These are phyloP conservation scores for Ophiocordyceps camponoti-leonardi DNA, from an alignment of 2,329 filamentous ascomycete genomes.

Conservation along the genomic window DNA sequence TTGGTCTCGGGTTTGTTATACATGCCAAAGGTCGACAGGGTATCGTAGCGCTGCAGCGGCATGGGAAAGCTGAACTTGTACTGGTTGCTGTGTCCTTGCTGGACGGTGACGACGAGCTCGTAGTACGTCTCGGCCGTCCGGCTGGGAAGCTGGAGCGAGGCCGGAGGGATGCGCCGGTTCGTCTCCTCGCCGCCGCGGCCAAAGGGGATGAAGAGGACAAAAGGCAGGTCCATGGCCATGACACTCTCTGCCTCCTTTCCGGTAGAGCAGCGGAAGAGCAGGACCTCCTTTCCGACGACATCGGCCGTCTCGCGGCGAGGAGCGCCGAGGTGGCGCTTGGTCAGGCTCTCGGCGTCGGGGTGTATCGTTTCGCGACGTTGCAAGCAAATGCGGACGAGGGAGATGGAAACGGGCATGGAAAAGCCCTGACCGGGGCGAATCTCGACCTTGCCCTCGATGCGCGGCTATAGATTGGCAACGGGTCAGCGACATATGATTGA, in stretches of 20 bases:
- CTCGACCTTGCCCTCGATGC: constrained; percentile 95
- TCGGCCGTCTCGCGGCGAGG: constrained; percentile 83
- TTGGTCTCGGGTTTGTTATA: constrained; percentile 91
- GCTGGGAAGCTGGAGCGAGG: constrained; percentile 76
- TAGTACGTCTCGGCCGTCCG: constrained; percentile 95
- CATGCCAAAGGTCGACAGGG: constrained; percentile 96
- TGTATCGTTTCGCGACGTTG: constrained; percentile 93
- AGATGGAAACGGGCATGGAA: constrained; percentile 78
- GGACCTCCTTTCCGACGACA: constrained; percentile 87
- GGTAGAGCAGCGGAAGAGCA: constrained; percentile 72
- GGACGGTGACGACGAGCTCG: constrained; percentile 88
- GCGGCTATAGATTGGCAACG: constrained; percentile 43
- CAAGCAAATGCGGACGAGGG: constrained; percentile 83
- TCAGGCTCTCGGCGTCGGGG: constrained; percentile 82
- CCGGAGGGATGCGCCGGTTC: constrained; percentile 77
- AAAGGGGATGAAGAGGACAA: constrained; percentile 93
- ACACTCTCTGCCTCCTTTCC: constrained; percentile 79
- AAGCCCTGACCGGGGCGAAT: constrained; percentile 74
- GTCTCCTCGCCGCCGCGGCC: constrained; percentile 81
- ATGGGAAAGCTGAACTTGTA: constrained; percentile 86
- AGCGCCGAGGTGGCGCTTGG: constrained; percentile 79
- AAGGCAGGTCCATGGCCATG: constrained; percentile 90
- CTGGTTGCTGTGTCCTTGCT: constrained; percentile 74
- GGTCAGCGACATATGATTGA: neutral
- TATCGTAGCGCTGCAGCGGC: constrained; percentile 85